These are phyloP conservation scores for Porogramme epimiltina DNA, from an alignment of 1,284 basidiomycete species.

Conservation along the genomic window DNA sequence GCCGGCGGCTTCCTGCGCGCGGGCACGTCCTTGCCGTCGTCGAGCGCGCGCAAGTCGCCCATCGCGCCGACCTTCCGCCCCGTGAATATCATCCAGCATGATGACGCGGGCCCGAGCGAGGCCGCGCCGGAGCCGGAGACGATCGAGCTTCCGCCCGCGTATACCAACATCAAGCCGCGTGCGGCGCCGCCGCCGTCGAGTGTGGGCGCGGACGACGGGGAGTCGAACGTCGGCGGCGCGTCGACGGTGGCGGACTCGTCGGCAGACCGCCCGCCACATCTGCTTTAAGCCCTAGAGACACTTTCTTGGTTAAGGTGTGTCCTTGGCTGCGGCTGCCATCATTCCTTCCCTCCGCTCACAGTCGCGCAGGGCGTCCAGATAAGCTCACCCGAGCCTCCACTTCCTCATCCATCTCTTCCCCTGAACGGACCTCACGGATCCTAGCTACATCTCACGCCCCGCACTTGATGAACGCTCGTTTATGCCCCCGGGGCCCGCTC, in stretches of 20 bases:
- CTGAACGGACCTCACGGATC: not conserved
- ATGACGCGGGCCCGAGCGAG: constrained; percentile 67
- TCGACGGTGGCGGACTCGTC: not conserved
- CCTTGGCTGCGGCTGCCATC: not conserved
- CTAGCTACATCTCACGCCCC: not conserved
- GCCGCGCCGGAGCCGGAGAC: constrained; percentile 55
- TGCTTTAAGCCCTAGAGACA: not conserved
- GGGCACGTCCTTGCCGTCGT: constrained; percentile 24
- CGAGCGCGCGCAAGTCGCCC: constrained; percentile 48
- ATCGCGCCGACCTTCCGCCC: constrained; percentile 54
- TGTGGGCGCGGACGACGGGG: not conserved
- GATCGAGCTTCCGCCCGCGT: constrained; percentile 79
- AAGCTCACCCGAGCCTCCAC: not conserved
- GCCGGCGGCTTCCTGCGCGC: constrained; percentile 17
- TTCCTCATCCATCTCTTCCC: not conserved
- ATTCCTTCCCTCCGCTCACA: too few relatives aligned
- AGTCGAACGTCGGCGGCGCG: not conserved
- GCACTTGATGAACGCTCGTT: not conserved
- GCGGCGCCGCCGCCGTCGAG: not conserved
- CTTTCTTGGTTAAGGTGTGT: not conserved
- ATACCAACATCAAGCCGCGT: constrained; percentile 45
- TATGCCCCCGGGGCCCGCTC: too few relatives aligned
- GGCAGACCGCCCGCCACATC: not conserved
- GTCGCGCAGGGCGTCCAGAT: not conserved
- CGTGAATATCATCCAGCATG: constrained; percentile 81